Percentiles rank a stretch among this genome's conserved stretches.
These are phyloP conservation scores for Escovopsis weberi DNA, from an alignment of 2,329 filamentous ascomycete species.

Conservation along the genomic window DNA sequence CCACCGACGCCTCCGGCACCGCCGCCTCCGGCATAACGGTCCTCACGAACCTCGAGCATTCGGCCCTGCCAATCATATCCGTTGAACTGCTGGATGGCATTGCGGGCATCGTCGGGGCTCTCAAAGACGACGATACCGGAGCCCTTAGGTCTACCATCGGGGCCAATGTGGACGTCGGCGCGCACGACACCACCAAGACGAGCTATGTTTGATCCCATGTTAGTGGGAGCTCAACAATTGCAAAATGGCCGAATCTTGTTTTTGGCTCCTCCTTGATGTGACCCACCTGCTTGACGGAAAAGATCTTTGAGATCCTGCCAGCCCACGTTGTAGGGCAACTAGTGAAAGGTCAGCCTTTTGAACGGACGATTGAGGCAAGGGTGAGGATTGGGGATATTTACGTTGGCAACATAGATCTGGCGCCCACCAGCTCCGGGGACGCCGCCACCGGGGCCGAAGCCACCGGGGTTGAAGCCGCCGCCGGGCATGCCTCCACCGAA, in stretches of 20 bases:
- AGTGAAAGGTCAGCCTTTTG: conserved; percentile 10
- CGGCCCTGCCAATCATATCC: conserved; percentile 98
- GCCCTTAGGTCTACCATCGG: conserved; percentile 86
- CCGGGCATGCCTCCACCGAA: conserved; percentile 39
- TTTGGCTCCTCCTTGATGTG: neutral
- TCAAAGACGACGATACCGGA: conserved; percentile 97
- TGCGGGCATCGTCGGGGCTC: conserved; percentile 83
- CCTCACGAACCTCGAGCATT: conserved; percentile 84
- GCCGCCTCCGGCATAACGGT: conserved; percentile 68
- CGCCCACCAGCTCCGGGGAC: conserved; percentile 45
- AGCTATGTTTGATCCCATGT: conserved; percentile 13
- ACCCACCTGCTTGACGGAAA: conserved; percentile 93
- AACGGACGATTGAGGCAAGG: conserved; percentile 86
- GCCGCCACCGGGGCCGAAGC: conserved; percentile 31
- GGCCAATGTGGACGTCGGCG: conserved; percentile 85
- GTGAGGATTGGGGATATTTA: conserved; percentile 35
- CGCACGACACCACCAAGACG: conserved; percentile 71
- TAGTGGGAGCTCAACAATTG: neutral
- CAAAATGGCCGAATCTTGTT: neutral
- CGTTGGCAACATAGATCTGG: conserved; percentile 96
- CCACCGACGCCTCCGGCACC: conserved; percentile 42
- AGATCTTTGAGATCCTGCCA: conserved; percentile 99
- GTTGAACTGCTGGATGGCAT: conserved; percentile 94
- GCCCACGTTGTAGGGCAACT: conserved; percentile 95
- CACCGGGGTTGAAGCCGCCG: conserved; percentile 42